A percentile compares a stretch with the other conserved stretches of the same genome.
phyloP scores from a whole-genome alignment of 306 rosid species.

The Pyrus pyrifolia region DNA sequence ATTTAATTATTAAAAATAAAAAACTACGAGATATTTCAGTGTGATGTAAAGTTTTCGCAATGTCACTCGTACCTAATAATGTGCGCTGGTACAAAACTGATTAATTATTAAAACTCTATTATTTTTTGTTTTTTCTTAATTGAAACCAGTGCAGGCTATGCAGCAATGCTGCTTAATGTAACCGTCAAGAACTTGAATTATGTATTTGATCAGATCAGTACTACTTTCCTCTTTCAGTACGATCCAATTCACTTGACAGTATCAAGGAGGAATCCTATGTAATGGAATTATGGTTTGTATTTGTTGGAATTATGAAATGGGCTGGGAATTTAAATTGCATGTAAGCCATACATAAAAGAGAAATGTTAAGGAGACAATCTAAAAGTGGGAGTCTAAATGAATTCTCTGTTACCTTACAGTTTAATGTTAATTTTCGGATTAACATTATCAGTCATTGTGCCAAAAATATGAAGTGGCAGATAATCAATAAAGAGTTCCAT shows the following conservation, averaged over 20 bases:
- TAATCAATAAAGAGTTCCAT: rapidly evolving
- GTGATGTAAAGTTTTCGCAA: no score
- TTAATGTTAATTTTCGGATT: no score
- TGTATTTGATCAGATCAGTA: not conserved
- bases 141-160: not conserved
- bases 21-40: no score
- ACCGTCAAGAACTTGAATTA: not conserved
- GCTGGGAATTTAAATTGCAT: not conserved
- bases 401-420: no score
- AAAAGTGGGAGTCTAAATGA: no score
- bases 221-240: not conserved
- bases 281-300: not conserved
- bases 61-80: not conserved
- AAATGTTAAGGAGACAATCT: no score
- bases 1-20: no score
- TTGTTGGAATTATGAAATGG: not conserved
- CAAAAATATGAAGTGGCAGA: no score
- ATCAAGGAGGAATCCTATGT: not conserved
- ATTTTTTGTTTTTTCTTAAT: not conserved
- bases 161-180: not conserved
- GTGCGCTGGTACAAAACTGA: not conserved
- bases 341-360: not conserved
- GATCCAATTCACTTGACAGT: not conserved
- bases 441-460: no score
- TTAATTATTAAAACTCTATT: not conserved